Conservation (phyloP, 2,329 filamentous ascomycete species). For the Neofusicoccum ribis region DNA sequence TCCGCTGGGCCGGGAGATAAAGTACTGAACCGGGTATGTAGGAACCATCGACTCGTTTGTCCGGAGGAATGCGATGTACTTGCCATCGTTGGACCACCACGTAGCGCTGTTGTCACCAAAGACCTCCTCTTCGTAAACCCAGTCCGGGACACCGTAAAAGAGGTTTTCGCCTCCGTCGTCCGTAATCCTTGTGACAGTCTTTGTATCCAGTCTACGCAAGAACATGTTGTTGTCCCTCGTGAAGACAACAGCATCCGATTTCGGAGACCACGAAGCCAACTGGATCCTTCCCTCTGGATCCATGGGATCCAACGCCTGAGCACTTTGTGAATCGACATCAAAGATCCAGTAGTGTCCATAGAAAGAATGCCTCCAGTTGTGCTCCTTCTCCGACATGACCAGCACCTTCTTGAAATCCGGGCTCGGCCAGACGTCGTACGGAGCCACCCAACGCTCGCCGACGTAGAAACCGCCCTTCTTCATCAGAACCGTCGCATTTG, state of each 20-base stretch:
- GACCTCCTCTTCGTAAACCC: constrained; percentile 92
- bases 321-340: constrained; percentile 77
- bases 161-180: constrained; percentile 82
- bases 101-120: constrained; percentile 78
- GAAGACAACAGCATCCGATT: constrained; percentile 84
- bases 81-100: constrained; percentile 93
- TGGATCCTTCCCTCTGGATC: constrained; percentile 69
- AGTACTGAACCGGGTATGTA: constrained; percentile 91
- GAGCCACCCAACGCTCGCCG: constrained; percentile 55
- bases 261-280: constrained; percentile 85
- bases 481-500: constrained; percentile 71
- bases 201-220: constrained; percentile 65
- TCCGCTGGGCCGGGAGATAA: constrained; percentile 81
- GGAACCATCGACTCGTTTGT: constrained; percentile 93
- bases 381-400: constrained; percentile 68
- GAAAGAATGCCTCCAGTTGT: constrained; percentile 88
- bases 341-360: constrained; percentile 89
- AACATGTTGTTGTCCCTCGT: constrained; percentile 89
- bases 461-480: constrained; percentile 64
- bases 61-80: constrained; percentile 85
- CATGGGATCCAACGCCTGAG: constrained; percentile 72
- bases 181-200: constrained; percentile 71
- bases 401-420: constrained; percentile 83
- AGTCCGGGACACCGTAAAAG: constrained; percentile 96
- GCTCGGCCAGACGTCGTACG: constrained; percentile 70